Base-by-base conservation (phyloP, 495 filamentous ascomycete species). In the Neurospora sp. region DNA sequence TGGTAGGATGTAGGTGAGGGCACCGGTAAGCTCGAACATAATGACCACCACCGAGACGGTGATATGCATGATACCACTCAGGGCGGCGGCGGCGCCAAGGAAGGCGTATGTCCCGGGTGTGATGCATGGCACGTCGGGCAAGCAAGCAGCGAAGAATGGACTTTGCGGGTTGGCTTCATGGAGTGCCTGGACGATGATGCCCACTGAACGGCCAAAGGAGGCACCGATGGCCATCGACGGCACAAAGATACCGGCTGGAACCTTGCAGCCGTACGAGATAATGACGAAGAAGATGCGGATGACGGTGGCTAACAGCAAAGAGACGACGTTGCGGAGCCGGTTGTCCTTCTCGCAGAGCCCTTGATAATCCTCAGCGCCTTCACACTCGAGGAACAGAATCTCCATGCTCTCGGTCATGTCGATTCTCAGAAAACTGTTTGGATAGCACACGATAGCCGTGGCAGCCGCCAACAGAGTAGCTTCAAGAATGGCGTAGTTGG, bases 361-460 rank as follows among this genome's bases (percentile, higher is more conserved):
- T 69, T 95, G 87, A 76, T 98, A 98, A 76, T 98, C 93, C 81
- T 97, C 92, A 18, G 88, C 91, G 31, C 94, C 95, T 80, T 97
- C 94, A 77, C 96, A 99, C 83, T 99, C 96, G 14, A 90, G 87
- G 80, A 99, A 99, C 3, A 99, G 84, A 74, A 97, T 97, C 81
- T 98, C 94, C 96, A 99, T 98, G 84, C 93, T 97, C 82, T 97
- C 94, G 0, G 96, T 98, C 96, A 99, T 98, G 82, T 99, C 97
- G 77, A 99, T 98, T 75, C 92, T 88, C 69, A 99, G 80, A 76
- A 99, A 98, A 81, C 93, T 94, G 79, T 98, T 99, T 1, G 94
- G 96, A 77, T 95, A 99, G 83, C 96, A 98, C 8, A 98, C 85
- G 70, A 98, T 85, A 4, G 95, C 96, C 12, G 96, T 98, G 9